These are phyloP conservation scores for Monilinia aucupariae DNA, from an alignment of 2,329 filamentous ascomycete genomes.

Conservation along the genomic window DNA sequence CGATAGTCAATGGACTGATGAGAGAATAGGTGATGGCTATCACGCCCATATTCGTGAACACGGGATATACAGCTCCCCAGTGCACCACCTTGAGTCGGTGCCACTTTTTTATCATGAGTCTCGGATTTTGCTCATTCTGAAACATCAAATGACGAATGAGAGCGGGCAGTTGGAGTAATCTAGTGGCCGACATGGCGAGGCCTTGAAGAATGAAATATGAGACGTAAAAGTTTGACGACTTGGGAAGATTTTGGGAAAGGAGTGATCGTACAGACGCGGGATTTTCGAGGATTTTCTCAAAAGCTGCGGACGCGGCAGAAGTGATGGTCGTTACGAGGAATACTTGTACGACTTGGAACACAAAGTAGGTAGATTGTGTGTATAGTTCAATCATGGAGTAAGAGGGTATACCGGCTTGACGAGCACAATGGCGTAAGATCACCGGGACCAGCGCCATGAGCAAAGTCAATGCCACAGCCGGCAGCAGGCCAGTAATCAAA, in stretches of 20 bases:
- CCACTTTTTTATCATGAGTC: conserved; percentile 55
- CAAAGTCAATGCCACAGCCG: conserved; percentile 52
- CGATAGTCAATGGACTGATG: conserved; percentile 60
- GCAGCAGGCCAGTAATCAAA: conserved; percentile 57
- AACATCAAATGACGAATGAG: conserved; percentile 52
- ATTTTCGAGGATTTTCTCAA: conserved; percentile 45
- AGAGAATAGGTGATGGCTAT: conserved; percentile 59
- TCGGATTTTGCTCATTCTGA: conserved; percentile 55
- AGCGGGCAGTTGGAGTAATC: conserved; percentile 53
- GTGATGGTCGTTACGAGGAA: conserved; percentile 63
- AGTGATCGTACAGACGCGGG: conserved; percentile 45
- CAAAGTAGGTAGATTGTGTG: conserved; percentile 59
- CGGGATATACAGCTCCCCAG: conserved; percentile 55
- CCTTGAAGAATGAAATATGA: conserved; percentile 64
- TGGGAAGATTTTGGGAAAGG: conserved; percentile 53
- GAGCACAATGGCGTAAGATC: conserved; percentile 57
- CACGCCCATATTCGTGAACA: conserved; percentile 40
- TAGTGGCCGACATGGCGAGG: conserved; percentile 54
- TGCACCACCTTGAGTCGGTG: conserved; percentile 47
- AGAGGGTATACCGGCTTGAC: conserved; percentile 53
- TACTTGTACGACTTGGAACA: conserved; percentile 59
- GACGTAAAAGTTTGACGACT: conserved; percentile 62
- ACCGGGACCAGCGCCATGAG: conserved; percentile 57
- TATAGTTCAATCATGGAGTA: conserved; percentile 55
- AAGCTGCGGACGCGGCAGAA: conserved; percentile 53